Percentiles rank a stretch among this genome's conserved stretches.
Evolutionary conservation across 345 rosid genomes (phyloP).

Genomic region (Cardiospermum halicacabum): DNA sequence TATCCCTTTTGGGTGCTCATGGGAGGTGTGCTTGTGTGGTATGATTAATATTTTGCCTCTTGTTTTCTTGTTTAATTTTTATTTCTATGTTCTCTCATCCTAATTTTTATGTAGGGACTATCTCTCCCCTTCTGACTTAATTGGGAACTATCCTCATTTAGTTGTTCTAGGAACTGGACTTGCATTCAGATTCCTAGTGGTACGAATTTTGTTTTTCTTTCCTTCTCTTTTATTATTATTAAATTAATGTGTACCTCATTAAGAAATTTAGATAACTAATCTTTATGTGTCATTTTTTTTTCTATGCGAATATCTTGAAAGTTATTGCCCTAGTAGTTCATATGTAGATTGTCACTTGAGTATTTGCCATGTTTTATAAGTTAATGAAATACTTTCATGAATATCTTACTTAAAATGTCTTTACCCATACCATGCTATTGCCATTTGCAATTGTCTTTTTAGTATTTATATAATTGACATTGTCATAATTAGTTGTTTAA

Average conservation of each 20-base stretch:
- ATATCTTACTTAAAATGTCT: neutral
- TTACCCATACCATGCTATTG: neutral
- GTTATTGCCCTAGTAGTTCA: neutral
- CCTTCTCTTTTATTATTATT: too few species aligned
- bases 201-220: constrained; percentile 28
- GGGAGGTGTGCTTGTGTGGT: constrained; percentile 86
- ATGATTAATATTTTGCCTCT: constrained; percentile 20
- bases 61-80: constrained; percentile 7
- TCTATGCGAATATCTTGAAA: too few species aligned
- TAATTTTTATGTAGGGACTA: constrained; percentile 50
- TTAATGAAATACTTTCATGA: neutral
- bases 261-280: too few species aligned
- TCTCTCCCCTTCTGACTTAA: constrained; percentile 74
- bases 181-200: constrained; percentile 99
- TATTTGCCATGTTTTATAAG: neutral
- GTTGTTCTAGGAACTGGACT: constrained; percentile 93
- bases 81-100: constrained; percentile 14
- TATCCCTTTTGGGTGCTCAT: constrained; percentile 69
- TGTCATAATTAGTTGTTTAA: neutral
- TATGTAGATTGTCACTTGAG: neutral
- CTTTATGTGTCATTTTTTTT: too few species aligned
- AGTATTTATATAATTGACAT: neutral
- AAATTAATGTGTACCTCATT: too few species aligned
- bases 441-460: neutral
- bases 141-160: constrained; percentile 80